Base-by-base conservation (phyloP, 129 eudicot genomes). In the Glebionis coronaria region DNA sequence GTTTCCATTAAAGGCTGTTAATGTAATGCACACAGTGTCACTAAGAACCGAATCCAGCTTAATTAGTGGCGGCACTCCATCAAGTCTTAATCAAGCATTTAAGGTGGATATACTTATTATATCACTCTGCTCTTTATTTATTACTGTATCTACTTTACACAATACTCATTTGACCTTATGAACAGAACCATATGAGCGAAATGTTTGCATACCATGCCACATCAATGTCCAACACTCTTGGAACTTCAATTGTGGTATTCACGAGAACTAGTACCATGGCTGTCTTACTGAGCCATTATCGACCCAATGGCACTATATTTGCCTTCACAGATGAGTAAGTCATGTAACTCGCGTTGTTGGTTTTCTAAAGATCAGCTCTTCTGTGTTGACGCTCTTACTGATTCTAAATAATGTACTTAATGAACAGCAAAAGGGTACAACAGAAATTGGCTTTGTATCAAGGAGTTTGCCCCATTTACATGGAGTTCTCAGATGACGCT, bases 121-220 rank as follows among this genome's bases (percentile, higher is more conserved):
- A 46, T 18, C 40, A 51, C 42, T 68, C 15, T 23, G 35, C 12
- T n/a, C 27, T 59, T 51, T 23, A 9, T 10, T 15, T 51, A 1
- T 40, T 44, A 38, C 7, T 10, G 20, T 2, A 19, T n/a, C 7
- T 8, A 9, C 23, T 10, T 18, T 14, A 6, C 21, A 35, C 21
- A 57, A 74, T n/a, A 44, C 57, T 42, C 56, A 56, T 20, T 73
- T 65, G 66, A 64, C 21, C 29, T 44, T 38, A 6, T 9, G 2
- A 70, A 80, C 92, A 93, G 98, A 93, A 93, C 76, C 96, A 88
- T 73, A 89, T 86, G 90, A 88, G 98, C 44, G 98, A 93, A 80
- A 93, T 93, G 98, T 88, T 93, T 81, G 98, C 98, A 58, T 93
- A 73, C 79, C 96, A 93, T 79, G 96, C 95, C 49, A 93, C 92